Conservation (phyloP, 257 asterid genomes). For the Solanum gandarillasii region DNA sequence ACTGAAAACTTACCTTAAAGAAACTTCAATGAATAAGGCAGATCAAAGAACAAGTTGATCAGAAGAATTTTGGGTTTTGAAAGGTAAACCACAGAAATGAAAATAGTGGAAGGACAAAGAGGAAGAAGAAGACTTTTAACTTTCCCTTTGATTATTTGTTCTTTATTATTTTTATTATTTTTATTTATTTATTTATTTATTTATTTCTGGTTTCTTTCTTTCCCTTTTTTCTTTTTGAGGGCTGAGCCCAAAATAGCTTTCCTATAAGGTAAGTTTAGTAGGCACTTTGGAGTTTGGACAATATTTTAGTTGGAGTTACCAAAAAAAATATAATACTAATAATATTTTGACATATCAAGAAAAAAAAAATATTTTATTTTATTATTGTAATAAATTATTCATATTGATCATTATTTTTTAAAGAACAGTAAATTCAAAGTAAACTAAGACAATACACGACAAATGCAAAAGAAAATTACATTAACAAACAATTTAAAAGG, state of each 20-base stretch:
- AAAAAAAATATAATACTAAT: too few species aligned
- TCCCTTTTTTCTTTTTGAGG: background rate
- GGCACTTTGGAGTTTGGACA: background rate
- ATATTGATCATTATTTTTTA: background rate
- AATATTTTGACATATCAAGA: too few species aligned
- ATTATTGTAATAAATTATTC: background rate
- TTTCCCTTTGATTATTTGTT: background rate
- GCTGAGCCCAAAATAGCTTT: background rate
- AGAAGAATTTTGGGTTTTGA: background rate
- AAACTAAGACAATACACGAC: background rate
- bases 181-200: background rate
- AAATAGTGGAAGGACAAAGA: background rate
- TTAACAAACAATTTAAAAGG: too few species aligned
- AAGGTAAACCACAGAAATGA: background rate
- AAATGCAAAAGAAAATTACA: background rate
- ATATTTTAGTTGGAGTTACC: background rate
- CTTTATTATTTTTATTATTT: background rate
- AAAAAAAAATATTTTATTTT: too few species aligned
- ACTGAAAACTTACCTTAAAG: background rate
- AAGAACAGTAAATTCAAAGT: background rate
- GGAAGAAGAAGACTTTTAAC: background rate
- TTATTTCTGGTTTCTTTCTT: background rate
- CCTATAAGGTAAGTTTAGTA: background rate
- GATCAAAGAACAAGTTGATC: background rate
- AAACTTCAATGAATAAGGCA: background rate